phyloP scores from a whole-genome alignment of 441 rosid genomes.

The Croton setiger region DNA sequence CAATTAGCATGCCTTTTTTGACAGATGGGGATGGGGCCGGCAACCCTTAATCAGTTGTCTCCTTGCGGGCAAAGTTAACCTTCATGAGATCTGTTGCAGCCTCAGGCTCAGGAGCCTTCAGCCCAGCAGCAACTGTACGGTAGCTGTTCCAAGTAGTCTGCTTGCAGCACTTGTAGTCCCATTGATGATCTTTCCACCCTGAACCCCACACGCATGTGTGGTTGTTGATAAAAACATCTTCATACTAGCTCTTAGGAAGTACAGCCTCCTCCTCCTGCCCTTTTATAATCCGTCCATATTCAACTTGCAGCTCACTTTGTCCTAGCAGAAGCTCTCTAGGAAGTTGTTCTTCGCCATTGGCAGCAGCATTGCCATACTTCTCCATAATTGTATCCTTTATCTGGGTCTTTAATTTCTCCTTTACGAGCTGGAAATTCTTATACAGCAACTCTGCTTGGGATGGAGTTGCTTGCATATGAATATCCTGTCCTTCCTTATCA shows the following conservation, averaged over 20 bases:
- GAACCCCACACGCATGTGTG: slow-evolving; percentile 71
- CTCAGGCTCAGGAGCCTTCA: slow-evolving; percentile 48
- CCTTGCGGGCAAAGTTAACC: slow-evolving; percentile 59
- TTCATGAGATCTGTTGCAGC: slow-evolving; percentile 59
- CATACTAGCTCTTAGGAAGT: slow-evolving; percentile 62
- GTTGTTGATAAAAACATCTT: slow-evolving; percentile 51
- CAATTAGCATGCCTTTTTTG: slow-evolving; percentile 66
- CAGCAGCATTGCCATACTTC: slow-evolving; percentile 84
- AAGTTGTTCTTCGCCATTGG: slow-evolving; percentile 47
- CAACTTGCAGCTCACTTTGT: slow-evolving; percentile 25
- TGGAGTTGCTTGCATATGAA: slow-evolving; percentile 92
- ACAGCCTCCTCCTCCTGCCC: slow-evolving; percentile 51
- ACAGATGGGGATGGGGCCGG: slow-evolving; percentile 30
- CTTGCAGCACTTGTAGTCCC: slow-evolving; percentile 66
- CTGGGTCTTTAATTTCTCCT: slow-evolving; percentile 61
- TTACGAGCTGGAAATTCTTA: slow-evolving; percentile 55
- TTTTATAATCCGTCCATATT: slow-evolving; percentile 47
- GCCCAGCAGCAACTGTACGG: slow-evolving; percentile 62
- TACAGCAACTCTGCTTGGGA: slow-evolving; percentile 79
- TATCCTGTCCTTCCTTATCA: slow-evolving; percentile 79
- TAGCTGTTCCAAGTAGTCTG: slow-evolving; percentile 59
- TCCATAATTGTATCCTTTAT: slow-evolving; percentile 71
- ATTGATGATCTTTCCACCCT: slow-evolving; percentile 65
- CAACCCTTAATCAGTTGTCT: slow-evolving; percentile 43
- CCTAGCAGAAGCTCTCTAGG: slow-evolving; percentile 26